Base-by-base conservation (phyloP, 768 basidiomycete genomes). In the Russula abietina region DNA sequence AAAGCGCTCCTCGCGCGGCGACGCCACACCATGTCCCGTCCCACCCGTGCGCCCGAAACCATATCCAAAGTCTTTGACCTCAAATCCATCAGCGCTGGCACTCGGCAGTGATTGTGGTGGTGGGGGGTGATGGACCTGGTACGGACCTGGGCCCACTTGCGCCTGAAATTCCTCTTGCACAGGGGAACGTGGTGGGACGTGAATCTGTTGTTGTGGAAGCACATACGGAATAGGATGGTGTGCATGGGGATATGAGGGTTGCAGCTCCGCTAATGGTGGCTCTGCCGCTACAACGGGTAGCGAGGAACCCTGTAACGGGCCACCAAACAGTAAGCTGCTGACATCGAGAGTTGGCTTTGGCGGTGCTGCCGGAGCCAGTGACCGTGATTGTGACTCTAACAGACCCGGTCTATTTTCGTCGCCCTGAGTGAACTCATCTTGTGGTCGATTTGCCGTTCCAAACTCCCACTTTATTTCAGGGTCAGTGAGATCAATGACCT, bases 51-150 rank as follows among this genome's bases (percentile, higher is more conserved):
- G 72, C 1, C 86, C 86, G 64, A 87, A 87, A 5, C 86, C 85
- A 68, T 75, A 87, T 10, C 87, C 86, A 59, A 78, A 87, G 67
- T 88, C 79, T 64, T 77, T 80, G 49, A 87, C 86, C 59, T 79
- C 78, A 71, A 80, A 82, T 12, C 79, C 75, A 52, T 78, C 78
- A 38, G 73, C 74, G 10, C 65, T 48, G 22, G 67, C 52, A 28
- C 57, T 26, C 38, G 64, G 41, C 14, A 57, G 66, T 1, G 67
- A 52, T 24, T 65, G 56, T 17, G 60, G 41, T n/a, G 33, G 62
- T 24, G 33, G 62, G 4, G 59, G 60, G 46, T 51, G 67, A 14
- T 53, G 66, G 24, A 66, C 48, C 11, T 56, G 56, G 41, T 65
- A 66, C 41, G 62, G 62, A 12, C 62, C 65, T 39, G 57, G 41